Conservation (phyloP, 1,139 yeast genomes). For the Candida labiduridarum region DNA sequence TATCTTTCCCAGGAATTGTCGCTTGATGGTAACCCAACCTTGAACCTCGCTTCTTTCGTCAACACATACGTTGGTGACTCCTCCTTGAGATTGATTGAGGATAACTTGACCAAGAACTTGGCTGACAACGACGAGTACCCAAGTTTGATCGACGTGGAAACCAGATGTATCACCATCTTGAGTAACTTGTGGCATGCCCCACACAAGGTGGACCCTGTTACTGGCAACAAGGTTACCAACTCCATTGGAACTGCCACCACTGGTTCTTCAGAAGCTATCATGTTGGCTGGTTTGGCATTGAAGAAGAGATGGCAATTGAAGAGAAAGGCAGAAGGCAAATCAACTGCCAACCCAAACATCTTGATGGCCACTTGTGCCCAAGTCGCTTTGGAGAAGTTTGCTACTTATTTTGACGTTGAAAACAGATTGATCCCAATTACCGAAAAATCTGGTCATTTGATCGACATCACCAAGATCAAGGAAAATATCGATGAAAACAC, state of each 20-base stretch:
- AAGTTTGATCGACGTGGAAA: slow-evolving; percentile 74
- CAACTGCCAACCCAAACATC: slow-evolving; percentile 73
- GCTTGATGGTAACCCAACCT: slow-evolving; percentile 81
- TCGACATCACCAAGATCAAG: slow-evolving; percentile 61
- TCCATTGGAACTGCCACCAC: slow-evolving; percentile 91
- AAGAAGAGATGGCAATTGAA: slow-evolving; percentile 84
- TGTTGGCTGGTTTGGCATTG: slow-evolving; percentile 91
- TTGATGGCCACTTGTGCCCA: slow-evolving; percentile 95
- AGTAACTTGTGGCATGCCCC: slow-evolving; percentile 85
- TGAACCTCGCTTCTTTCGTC: slow-evolving; percentile 88
- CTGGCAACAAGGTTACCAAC: slow-evolving; percentile 31
- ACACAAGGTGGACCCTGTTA: slow-evolving; percentile 25
- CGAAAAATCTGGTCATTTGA: slow-evolving; percentile 59
- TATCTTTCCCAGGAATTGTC: slow-evolving; percentile 73
- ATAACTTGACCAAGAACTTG: slow-evolving; percentile 80
- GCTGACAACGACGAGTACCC: slow-evolving; percentile 97
- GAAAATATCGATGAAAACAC: slow-evolving; percentile 84
- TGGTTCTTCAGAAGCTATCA: slow-evolving; percentile 91
- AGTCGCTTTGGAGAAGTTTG: slow-evolving; percentile 92
- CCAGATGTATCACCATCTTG: slow-evolving; percentile 79
- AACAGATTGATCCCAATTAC: slow-evolving; percentile 72
- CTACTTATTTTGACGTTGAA: slow-evolving; percentile 91
- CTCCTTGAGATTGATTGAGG: slow-evolving; percentile 51
- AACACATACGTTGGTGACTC: slow-evolving; percentile 64
- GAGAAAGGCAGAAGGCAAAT: slow-evolving; percentile 60